These are phyloP conservation scores for Phytopythium chamaehyphon DNA, from an alignment of 352 stramenopile genomes.

Conservation along the genomic window DNA sequence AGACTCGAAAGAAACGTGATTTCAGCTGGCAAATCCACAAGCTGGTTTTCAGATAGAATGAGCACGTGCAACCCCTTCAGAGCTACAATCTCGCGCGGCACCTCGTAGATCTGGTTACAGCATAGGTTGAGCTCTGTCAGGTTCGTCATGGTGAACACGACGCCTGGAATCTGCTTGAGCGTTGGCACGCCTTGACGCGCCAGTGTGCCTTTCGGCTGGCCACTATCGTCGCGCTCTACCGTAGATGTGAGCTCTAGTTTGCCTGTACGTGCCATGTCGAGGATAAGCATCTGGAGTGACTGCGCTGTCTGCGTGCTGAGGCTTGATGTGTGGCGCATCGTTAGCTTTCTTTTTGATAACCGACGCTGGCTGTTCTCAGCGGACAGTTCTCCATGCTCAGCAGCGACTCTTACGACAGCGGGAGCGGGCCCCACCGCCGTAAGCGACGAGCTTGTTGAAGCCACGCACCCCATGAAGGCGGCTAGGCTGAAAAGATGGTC, in stretches of 20 bases:
- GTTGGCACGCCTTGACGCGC: constrained; percentile 40
- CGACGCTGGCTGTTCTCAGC: constrained; percentile 3
- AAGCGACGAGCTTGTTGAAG: constrained; percentile 14
- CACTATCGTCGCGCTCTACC: constrained; percentile 32
- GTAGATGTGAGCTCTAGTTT: constrained; percentile 63
- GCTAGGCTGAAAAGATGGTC: too few relatives aligned
- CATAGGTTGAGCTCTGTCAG: constrained; percentile 61
- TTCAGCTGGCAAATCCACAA: constrained; percentile 38
- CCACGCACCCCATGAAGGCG: constrained; percentile 18
- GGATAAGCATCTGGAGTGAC: constrained; percentile 33
- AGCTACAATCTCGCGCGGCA: constrained; percentile 57
- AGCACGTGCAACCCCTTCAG: constrained; percentile 43
- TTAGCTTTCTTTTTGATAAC: constrained; percentile 24
- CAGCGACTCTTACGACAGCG: neutral
- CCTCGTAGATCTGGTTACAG: constrained; percentile 53
- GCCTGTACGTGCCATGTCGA: constrained; percentile 45
- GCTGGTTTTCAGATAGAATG: constrained; percentile 59
- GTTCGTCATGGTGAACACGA: constrained; percentile 55
- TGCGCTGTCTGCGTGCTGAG: constrained; percentile 24
- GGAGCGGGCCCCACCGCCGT: neutral
- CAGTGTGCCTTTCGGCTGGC: constrained; percentile 38
- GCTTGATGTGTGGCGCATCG: constrained; percentile 28
- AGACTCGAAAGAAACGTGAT: constrained; percentile 47
- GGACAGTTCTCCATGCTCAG: constrained; percentile 1
- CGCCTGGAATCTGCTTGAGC: constrained; percentile 43